These are phyloP conservation scores for Penicillium sp. DNA, from an alignment of 2,329 filamentous ascomycete genomes.

Conservation along the genomic window DNA sequence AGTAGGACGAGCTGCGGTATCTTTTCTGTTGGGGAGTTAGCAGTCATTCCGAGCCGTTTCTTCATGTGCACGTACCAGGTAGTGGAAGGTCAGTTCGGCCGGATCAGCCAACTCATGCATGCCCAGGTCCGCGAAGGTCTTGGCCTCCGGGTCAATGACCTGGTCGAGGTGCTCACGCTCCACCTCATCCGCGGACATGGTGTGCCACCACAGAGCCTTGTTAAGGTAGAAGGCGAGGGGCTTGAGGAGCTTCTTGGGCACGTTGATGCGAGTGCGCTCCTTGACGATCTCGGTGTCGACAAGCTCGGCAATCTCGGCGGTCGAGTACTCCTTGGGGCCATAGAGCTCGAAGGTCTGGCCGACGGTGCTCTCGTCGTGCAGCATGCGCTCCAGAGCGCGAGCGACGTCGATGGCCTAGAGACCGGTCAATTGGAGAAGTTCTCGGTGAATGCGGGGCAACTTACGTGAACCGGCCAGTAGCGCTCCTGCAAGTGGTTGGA, in stretches of 20 bases:
- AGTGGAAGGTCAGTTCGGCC: slow-evolving; percentile 84
- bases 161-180: slow-evolving; percentile 94
- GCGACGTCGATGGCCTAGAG: slow-evolving; percentile 83
- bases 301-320: slow-evolving; percentile 78
- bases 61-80: slow-evolving; percentile 65
- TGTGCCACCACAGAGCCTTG: slow-evolving; percentile 83
- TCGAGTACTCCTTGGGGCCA: slow-evolving; percentile 88
- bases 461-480: slow-evolving; percentile 86
- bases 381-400: slow-evolving; percentile 81
- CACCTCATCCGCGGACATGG: slow-evolving; percentile 77
- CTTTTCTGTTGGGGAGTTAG: slow-evolving; percentile 62
- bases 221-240: slow-evolving; percentile 73
- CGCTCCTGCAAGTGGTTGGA: slow-evolving; percentile 91
- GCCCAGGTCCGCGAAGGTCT: slow-evolving; percentile 91
- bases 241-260: slow-evolving; percentile 78
- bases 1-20: slow-evolving; percentile 83
- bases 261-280: slow-evolving; percentile 82
- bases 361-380: slow-evolving; percentile 85
- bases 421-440: slow-evolving; percentile 7
- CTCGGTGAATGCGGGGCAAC: slow-evolving; percentile 18
- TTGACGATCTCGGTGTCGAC: slow-evolving; percentile 93
- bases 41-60: background rate
- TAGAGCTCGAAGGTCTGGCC: slow-evolving; percentile 92
- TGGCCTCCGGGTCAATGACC: slow-evolving; percentile 81
- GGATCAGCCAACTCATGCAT: slow-evolving; percentile 82